phyloP scores from a whole-genome alignment of 306 rosid species.

The Castanopsis chinensis region DNA sequence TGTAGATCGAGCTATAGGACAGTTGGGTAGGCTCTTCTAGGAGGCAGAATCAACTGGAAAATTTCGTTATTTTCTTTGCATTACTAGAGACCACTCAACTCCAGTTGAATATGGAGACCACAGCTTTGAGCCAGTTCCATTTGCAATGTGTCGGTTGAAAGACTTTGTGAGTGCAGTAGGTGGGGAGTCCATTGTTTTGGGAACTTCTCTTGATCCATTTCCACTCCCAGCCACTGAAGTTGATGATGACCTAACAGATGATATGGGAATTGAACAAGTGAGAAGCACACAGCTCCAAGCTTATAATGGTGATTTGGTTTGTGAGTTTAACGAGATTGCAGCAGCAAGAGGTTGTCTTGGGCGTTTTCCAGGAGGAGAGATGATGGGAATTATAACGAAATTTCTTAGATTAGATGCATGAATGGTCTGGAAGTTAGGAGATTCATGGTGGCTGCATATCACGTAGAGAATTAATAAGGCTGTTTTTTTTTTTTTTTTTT shows the following conservation, averaged over 20 bases:
- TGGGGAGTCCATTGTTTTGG: conserved; percentile 45
- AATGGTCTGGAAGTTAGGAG: conserved; percentile 16
- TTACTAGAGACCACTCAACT: conserved; percentile 92
- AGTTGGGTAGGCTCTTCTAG: conserved; percentile 86
- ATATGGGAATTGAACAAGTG: conserved; percentile 36
- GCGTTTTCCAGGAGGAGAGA: conserved; percentile 90
- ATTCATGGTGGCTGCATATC: conserved; percentile 5
- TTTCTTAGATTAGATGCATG: conserved; percentile 42
- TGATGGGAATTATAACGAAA: conserved; percentile 88
- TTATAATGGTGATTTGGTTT: conserved; percentile 69
- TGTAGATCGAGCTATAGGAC: conserved; percentile 82
- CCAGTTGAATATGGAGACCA: conserved; percentile 99
- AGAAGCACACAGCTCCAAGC: conserved; percentile 30
- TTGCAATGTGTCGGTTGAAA: conserved; percentile 65
- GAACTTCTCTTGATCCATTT: conserved; percentile 63
- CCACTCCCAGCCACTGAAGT: conserved; percentile 66
- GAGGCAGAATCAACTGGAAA: conserved; percentile 66
- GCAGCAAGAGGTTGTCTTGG: conserved; percentile 91
- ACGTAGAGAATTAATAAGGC: conserved; percentile 7
- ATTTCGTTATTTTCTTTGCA: conserved; percentile 65
- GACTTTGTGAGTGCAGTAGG: conserved; percentile 69
- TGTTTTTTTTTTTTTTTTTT: not conserved
- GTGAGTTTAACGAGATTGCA: conserved; percentile 62
- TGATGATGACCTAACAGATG: conserved; percentile 43
- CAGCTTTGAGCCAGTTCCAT: conserved; percentile 94